A percentile compares a stretch with the other conserved stretches of the same genome.
These are phyloP conservation scores for Pseudogymnoascus sp. DNA, from an alignment of 2,329 filamentous ascomycete species.

Conservation along the genomic window DNA sequence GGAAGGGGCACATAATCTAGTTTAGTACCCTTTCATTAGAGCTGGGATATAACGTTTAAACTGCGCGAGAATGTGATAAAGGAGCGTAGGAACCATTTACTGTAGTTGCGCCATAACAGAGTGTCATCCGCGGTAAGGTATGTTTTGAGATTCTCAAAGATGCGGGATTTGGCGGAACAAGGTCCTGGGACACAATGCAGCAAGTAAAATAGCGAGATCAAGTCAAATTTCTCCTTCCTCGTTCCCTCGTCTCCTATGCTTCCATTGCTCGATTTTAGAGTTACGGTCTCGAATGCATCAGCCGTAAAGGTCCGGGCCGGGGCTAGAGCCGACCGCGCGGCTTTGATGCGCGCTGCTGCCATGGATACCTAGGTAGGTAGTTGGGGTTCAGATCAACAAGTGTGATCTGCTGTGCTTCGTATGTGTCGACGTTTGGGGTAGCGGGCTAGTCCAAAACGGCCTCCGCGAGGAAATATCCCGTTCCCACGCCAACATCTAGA, in stretches of 20 bases:
- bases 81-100: background rate
- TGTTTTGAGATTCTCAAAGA: constrained; percentile 27
- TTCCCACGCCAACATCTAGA: constrained; percentile 26
- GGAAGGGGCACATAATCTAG: background rate
- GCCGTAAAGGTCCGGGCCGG: constrained; percentile 24
- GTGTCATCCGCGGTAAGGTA: constrained; percentile 30
- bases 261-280: constrained; percentile 14
- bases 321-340: constrained; percentile 16
- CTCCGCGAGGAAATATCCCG: constrained; percentile 23
- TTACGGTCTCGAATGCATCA: constrained; percentile 29
- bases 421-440: background rate
- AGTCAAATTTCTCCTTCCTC: constrained; percentile 29
- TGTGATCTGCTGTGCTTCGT: constrained; percentile 14
- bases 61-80: background rate
- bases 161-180: constrained; percentile 21
- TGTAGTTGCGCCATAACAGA: constrained; percentile 24
- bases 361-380: constrained; percentile 27
- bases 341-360: constrained; percentile 16
- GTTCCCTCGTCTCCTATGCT: background rate
- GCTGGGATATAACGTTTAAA: background rate
- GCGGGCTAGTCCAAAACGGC: constrained; percentile 10
- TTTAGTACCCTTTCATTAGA: background rate
- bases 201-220: constrained; percentile 36
- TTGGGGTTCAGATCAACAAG: constrained; percentile 23
- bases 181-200: constrained; percentile 34